A percentile compares a stretch with the other conserved stretches of the same genome.
These are phyloP conservation scores for Epithele typhae DNA, from an alignment of 768 basidiomycete genomes.

Conservation along the genomic window DNA sequence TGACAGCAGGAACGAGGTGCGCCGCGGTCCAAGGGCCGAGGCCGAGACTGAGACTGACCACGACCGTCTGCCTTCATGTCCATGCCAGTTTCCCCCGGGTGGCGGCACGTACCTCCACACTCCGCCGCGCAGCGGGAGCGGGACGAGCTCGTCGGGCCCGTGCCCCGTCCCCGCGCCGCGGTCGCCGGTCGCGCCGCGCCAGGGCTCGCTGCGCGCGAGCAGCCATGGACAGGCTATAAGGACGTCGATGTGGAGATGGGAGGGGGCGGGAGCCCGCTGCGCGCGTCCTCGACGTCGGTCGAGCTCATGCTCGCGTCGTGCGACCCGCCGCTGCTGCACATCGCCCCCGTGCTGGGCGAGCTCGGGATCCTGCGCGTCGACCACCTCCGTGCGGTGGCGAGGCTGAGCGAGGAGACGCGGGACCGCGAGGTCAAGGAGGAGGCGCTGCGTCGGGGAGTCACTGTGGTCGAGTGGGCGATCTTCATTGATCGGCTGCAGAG, in stretches of 20 bases:
- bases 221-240: not conserved
- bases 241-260: not conserved
- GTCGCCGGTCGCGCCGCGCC: constrained; percentile 13
- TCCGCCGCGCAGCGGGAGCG: constrained; percentile 23
- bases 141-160: constrained; percentile 13
- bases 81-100: constrained; percentile 17
- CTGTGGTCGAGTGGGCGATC: constrained; percentile 77
- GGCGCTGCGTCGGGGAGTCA: constrained; percentile 63
- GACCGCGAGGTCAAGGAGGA: constrained; percentile 69
- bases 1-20: constrained; percentile 27
- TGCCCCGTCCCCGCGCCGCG: constrained; percentile 7
- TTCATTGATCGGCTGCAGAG: constrained; percentile 59
- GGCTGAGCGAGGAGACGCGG: constrained; percentile 60
- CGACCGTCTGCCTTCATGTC: too few relatives aligned
- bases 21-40: too few relatives aligned
- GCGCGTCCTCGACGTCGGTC: constrained; percentile 38
- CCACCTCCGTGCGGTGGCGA: constrained; percentile 58
- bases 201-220: constrained; percentile 5
- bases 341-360: constrained; percentile 48
- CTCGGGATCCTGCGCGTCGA: constrained; percentile 58
- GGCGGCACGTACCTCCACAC: constrained; percentile 25
- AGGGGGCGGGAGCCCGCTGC: constrained; percentile 16
- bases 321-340: constrained; percentile 61
- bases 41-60: too few relatives aligned
- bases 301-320: constrained; percentile 57